Evolutionary conservation across 225 moss, liverwort and hornwort species (phyloP).

Genomic region (Ulota crispa): DNA sequence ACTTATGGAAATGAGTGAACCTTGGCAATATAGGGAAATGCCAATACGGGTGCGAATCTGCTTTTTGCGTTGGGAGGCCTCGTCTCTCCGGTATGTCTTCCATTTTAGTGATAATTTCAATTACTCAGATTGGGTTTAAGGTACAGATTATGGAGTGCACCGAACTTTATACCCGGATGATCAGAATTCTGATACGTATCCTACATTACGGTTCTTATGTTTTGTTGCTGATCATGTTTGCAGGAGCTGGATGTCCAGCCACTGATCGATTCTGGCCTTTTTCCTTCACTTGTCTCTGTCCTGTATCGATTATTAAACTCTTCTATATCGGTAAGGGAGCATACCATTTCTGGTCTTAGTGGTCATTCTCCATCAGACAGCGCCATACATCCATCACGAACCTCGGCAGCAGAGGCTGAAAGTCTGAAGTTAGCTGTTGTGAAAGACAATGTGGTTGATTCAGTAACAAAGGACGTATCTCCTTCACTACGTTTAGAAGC

Average conservation of each 20-base stretch:
- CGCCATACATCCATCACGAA: not conserved
- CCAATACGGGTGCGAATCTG: constrained; percentile 64
- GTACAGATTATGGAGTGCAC: not conserved
- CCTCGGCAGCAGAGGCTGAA: not conserved
- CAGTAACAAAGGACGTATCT: not conserved
- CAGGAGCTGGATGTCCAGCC: constrained; percentile 85
- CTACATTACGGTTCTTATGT: constrained; percentile 6
- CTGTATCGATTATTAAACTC: constrained; percentile 62
- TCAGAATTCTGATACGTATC: not conserved
- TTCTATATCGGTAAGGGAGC: constrained; percentile 29
- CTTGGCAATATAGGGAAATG: constrained; percentile 49
- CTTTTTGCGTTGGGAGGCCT: constrained; percentile 71
- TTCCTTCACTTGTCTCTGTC: constrained; percentile 76
- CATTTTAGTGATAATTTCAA: not conserved
- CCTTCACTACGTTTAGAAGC: constrained; percentile 20
- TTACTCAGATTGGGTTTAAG: not conserved
- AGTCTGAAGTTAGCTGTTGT: not conserved
- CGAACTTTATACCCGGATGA: not conserved
- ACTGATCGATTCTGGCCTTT: constrained; percentile 77
- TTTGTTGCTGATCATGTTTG: constrained; percentile 22
- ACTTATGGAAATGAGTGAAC: constrained; percentile 7
- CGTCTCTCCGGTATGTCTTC: constrained; percentile 62
- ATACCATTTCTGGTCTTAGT: constrained; percentile 4
- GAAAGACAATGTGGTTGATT: constrained; percentile 15
- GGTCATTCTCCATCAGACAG: not conserved